phyloP scores from a whole-genome alignment of 2,329 filamentous ascomycete species.

The Fusarium sp. region DNA sequence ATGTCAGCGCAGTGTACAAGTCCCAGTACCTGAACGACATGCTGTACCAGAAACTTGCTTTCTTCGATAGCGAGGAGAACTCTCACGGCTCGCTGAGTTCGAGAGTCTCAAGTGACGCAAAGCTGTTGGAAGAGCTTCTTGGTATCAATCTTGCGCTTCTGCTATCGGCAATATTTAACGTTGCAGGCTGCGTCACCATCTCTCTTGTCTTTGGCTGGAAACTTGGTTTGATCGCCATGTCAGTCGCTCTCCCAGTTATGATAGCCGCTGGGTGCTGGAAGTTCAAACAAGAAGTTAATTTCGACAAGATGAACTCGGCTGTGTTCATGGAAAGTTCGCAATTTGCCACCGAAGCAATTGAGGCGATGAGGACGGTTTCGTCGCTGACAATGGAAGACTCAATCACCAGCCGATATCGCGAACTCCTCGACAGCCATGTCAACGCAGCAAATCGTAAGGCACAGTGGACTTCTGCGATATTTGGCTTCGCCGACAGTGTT shows the following conservation, averaged over 20 bases:
- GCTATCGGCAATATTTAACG: slow-evolving; percentile 48
- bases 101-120: slow-evolving; percentile 48
- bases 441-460: slow-evolving; percentile 50
- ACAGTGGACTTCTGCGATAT: slow-evolving; percentile 51
- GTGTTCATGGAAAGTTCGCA: slow-evolving; percentile 72
- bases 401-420: slow-evolving; percentile 59
- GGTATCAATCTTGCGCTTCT: slow-evolving; percentile 50
- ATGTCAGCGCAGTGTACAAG: slow-evolving; percentile 44
- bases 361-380: slow-evolving; percentile 72
- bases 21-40: slow-evolving; percentile 49
- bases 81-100: slow-evolving; percentile 48
- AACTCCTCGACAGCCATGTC: slow-evolving; percentile 53
- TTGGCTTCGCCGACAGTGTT: slow-evolving; percentile 56
- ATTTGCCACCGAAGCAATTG: slow-evolving; percentile 72
- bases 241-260: slow-evolving; percentile 52
- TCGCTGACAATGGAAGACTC: slow-evolving; percentile 70
- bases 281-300: slow-evolving; percentile 64
- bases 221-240: slow-evolving; percentile 54
- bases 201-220: slow-evolving; percentile 54
- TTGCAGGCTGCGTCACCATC: slow-evolving; percentile 49
- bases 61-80: slow-evolving; percentile 50
- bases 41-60: slow-evolving; percentile 47
- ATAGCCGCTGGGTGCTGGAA: slow-evolving; percentile 53
- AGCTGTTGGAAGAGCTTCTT: slow-evolving; percentile 51
- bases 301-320: slow-evolving; percentile 68